Conservation (phyloP, 768 basidiomycete genomes). For the Boletus bicolor region DNA sequence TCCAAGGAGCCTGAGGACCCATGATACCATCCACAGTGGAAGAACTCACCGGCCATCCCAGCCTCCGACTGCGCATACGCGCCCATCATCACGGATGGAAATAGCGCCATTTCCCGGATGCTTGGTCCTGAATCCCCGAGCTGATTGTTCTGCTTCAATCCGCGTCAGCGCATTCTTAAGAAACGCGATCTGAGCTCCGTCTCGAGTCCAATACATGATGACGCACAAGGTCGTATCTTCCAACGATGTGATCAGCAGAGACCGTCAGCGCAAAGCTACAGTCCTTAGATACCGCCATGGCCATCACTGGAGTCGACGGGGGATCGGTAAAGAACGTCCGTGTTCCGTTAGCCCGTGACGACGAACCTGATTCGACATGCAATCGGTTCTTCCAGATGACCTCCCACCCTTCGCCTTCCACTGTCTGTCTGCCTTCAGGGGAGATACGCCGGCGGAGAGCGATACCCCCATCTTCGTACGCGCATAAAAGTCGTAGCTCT, state of each 20-base stretch:
- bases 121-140: conserved; percentile 54
- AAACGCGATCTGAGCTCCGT: not conserved
- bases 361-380: conserved; percentile 72
- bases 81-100: conserved; percentile 71
- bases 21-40: not conserved
- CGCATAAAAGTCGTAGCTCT: conserved; percentile 62
- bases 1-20: not conserved
- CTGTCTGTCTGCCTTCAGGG: conserved; percentile 36
- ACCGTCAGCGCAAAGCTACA: conserved; percentile 67
- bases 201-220: not conserved
- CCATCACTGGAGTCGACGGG: conserved; percentile 62
- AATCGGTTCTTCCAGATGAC: conserved; percentile 60
- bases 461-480: conserved; percentile 89
- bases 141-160: conserved; percentile 19
- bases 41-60: conserved; percentile 89
- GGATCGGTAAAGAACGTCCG: not conserved
- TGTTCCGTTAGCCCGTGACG: not conserved
- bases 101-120: conserved; percentile 77
- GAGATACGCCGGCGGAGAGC: conserved; percentile 53
- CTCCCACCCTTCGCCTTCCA: conserved; percentile 76
- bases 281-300: conserved; percentile 66
- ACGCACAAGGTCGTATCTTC: conserved; percentile 57
- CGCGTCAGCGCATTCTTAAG: conserved; percentile 9
- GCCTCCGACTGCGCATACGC: conserved; percentile 83
- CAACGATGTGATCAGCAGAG: conserved; percentile 80